Conservation (phyloP, 805 yeast genomes). For the Ogataea trehalophila region DNA sequence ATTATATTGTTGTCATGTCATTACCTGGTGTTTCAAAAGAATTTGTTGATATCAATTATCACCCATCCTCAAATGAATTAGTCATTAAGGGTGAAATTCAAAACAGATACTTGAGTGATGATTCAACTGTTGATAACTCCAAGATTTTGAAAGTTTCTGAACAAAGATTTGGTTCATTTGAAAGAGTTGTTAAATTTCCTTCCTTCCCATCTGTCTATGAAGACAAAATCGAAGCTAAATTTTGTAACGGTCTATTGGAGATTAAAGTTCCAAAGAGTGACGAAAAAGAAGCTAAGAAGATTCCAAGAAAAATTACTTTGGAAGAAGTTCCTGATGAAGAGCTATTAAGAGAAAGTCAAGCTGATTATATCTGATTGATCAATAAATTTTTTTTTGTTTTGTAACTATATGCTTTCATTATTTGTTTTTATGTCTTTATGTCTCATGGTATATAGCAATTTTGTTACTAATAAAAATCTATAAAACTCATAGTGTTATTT, state of each 20-base stretch:
- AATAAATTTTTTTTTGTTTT: not conserved
- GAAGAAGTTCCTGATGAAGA: constrained; percentile 31
- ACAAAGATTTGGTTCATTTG: constrained; percentile 52
- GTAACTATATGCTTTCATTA: not conserved
- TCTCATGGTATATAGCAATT: not conserved
- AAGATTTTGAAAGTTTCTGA: constrained; percentile 43
- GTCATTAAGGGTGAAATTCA: constrained; percentile 46
- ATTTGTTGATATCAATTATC: constrained; percentile 52
- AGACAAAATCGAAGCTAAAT: constrained; percentile 48
- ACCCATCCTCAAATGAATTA: constrained; percentile 51
- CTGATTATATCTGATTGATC: constrained; percentile 3
- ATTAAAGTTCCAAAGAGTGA: constrained; percentile 43
- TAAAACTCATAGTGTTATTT: too few relatives aligned
- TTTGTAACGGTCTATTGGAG: constrained; percentile 49
- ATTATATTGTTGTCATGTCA: constrained; percentile 45
- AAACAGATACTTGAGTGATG: constrained; percentile 33
- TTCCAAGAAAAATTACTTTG: constrained; percentile 21
- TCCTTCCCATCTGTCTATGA: constrained; percentile 48
- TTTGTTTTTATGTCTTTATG: not conserved
- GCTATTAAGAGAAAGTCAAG: constrained; percentile 20
- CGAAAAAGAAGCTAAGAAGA: constrained; percentile 13
- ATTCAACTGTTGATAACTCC: constrained; percentile 26
- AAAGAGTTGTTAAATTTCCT: constrained; percentile 54
- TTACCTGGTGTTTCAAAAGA: constrained; percentile 56
- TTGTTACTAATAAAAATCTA: too few relatives aligned